Evolutionary conservation across 441 rosid genomes (phyloP).

Genomic region (Gossypium laxum): DNA sequence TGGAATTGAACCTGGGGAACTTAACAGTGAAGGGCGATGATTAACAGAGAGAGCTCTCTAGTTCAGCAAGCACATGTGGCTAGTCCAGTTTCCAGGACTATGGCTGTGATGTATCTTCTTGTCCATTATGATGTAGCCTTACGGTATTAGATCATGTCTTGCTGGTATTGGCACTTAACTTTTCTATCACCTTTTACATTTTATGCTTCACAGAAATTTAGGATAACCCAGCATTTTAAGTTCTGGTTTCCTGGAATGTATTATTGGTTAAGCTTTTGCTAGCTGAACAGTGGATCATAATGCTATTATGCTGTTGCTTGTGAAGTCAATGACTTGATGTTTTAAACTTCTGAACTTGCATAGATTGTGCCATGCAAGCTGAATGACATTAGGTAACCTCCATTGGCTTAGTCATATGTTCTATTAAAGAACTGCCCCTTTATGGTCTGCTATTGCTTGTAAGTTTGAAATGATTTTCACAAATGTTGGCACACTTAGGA

Average conservation of each 20-base stretch:
- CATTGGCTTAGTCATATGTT: background rate
- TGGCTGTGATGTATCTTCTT: background rate
- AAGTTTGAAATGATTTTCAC: background rate
- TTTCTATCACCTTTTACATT: background rate
- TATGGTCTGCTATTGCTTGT: background rate
- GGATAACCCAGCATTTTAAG: background rate
- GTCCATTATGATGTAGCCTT: background rate
- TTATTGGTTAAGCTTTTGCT: background rate
- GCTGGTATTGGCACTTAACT: background rate
- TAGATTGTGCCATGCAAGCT: background rate
- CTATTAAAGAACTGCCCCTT: background rate
- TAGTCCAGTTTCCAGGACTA: background rate
- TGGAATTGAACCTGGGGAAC: slow-evolving; percentile 7
- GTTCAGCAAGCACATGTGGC: background rate
- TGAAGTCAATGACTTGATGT: background rate
- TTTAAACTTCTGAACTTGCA: background rate
- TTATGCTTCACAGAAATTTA: background rate
- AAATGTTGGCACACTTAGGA: background rate
- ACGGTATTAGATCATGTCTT: background rate
- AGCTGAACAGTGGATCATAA: background rate
- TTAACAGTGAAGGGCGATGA: background rate
- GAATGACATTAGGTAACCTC: background rate
- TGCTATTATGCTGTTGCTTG: background rate
- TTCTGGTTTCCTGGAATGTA: slow-evolving; percentile 4
- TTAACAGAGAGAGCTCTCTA: background rate